Percentiles rank a stretch among this genome's conserved stretches.
phyloP scores from a whole-genome alignment of 495 filamentous ascomycete genomes.

The Lasiosphaeris hirsuta region DNA sequence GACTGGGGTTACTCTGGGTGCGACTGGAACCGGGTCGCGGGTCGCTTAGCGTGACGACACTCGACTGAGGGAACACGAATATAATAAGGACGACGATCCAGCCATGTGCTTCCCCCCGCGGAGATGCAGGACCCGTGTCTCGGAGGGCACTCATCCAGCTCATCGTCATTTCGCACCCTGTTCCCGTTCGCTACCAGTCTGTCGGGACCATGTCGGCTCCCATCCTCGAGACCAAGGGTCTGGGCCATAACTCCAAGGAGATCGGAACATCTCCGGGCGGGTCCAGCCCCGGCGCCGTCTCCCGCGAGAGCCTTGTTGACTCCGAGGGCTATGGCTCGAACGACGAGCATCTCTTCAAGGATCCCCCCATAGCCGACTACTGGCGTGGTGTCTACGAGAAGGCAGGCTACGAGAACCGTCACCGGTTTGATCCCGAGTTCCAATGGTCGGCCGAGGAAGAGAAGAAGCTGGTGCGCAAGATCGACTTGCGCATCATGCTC shows the following conservation, averaged over 20 bases:
- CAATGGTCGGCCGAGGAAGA: constrained; percentile 50
- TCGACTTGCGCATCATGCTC: constrained; percentile 28
- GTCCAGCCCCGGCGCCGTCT: constrained; percentile 9
- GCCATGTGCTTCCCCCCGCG: not conserved
- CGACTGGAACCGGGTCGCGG: not conserved
- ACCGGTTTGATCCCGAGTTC: constrained; percentile 52
- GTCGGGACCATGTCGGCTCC: not conserved
- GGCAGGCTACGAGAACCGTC: constrained; percentile 50
- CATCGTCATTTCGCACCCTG: not conserved
- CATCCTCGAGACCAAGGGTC: constrained; percentile 1
- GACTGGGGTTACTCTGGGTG: too few species aligned
- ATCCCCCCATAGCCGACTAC: constrained; percentile 25
- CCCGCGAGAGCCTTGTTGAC: constrained; percentile 13
- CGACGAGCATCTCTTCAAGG: constrained; percentile 31
- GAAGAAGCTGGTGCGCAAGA: constrained; percentile 45
- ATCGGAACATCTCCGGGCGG: not conserved
- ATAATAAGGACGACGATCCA: not conserved
- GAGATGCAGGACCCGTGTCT: constrained; percentile 10
- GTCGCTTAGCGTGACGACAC: not conserved
- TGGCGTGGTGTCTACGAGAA: constrained; percentile 31
- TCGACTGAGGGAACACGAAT: not conserved
- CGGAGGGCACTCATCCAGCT: not conserved
- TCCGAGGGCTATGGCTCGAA: constrained; percentile 32
- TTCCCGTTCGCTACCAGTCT: constrained; percentile 11
- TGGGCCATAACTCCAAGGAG: not conserved